Evolutionary conservation across 2,329 filamentous ascomycete species (phyloP), one percentile per base, ranked within the genome.

Genomic region (Sclerotinia sclerotiorum): DNA sequence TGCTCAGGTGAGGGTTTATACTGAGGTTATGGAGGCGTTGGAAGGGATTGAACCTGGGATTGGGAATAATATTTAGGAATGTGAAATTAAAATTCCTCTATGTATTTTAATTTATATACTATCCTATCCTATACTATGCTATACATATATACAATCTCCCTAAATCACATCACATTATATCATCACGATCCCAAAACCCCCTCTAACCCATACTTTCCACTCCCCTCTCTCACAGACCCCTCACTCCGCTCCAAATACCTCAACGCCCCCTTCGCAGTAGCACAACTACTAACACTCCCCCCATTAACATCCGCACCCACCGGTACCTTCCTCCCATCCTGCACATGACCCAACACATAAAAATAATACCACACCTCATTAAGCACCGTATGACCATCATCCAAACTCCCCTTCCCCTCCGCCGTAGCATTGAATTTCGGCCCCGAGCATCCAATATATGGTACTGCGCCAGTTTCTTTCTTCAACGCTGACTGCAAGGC

Each of bases 351-450:
- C 67, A 81, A 82, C 65, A 85, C 84, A 77, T 89, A 84, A 76
- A 85, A 82, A 74, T 89, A 90, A 75, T 90, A 90, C 87, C 87
- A 90, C 17, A 88, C 81, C 81, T 91, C 88, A 69, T 77, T 83
- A 60, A 90, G 72, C 44, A 83, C 80, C 1, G 87, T 90, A 70
- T 79, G 79, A 1, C 88, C 87, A 68, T 80, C 83, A 73, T 90
- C 88, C 2, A 74, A 73, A 2, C 82, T 83, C 27, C 84, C 83
- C 69, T 78, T 81, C 2, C 88, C 88, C 10, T 83, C 85, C 27
- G 76, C 81, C 19, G 88, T 90, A 71, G 83, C 80, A 75, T 90
- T 90, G 77, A 83, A 90, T 29, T 81, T 76, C 11, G 86, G 84
- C 0, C 88, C 88, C 0, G 81, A 80, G 79, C 88, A 90, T 6